Evolutionary conservation across 176 grass and related monocot genomes (phyloP).

Genomic region (Oryza australiensis): DNA sequence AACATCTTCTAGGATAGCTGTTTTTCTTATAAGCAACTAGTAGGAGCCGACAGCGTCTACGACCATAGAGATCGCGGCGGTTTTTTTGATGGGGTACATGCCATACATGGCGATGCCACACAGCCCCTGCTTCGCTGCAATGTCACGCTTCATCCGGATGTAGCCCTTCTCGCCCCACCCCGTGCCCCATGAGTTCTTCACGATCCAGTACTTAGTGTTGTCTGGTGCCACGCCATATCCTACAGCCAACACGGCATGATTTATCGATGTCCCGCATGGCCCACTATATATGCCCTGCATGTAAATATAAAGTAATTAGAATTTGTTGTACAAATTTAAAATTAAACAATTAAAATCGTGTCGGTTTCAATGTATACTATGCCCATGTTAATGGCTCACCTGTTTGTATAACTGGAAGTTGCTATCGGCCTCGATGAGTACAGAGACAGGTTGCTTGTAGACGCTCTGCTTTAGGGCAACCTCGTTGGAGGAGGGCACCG

Average conservation of each 20-base stretch:
- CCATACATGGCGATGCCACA: background rate
- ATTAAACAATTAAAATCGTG: no score
- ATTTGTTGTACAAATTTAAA: no score
- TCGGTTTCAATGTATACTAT: no score
- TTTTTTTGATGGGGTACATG: background rate
- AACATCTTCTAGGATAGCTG: no score
- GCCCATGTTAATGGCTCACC: no score
- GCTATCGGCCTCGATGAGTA: background rate
- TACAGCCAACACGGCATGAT: background rate
- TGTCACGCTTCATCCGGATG: background rate
- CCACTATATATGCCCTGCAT: background rate
- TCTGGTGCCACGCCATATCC: background rate
- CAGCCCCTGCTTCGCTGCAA: background rate
- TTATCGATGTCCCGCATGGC: background rate
- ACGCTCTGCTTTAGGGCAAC: background rate
- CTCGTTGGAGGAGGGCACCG: background rate
- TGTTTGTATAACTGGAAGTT: background rate
- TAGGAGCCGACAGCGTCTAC: background rate
- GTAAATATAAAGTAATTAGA: background rate
- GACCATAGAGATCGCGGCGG: background rate
- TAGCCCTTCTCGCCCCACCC: background rate
- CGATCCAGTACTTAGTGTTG: background rate
- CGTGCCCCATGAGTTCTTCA: background rate
- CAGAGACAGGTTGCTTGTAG: background rate
- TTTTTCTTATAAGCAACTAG: no score